Conservation (phyloP, 2,329 filamentous ascomycete species). For the Ophidiomyces ophidiicola region DNA sequence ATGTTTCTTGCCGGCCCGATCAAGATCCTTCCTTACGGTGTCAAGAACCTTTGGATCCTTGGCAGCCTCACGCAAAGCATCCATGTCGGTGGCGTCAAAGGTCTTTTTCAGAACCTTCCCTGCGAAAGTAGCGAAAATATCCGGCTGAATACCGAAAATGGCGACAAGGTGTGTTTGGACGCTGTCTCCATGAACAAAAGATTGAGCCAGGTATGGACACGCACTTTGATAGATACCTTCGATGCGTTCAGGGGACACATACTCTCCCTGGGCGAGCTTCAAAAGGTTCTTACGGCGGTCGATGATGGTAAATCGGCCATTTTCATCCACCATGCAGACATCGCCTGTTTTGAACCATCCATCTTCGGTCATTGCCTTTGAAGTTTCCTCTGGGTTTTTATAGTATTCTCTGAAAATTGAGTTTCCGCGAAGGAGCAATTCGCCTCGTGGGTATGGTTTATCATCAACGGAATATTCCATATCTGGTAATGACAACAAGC, state of each 20-base stretch:
- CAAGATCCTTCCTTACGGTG: slow-evolving; percentile 66
- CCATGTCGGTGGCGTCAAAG: slow-evolving; percentile 52
- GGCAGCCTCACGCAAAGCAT: slow-evolving; percentile 54
- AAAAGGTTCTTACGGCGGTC: slow-evolving; percentile 99
- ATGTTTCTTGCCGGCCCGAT: slow-evolving; percentile 63
- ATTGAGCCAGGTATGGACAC: slow-evolving; percentile 62
- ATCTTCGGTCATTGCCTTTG: slow-evolving; percentile 67
- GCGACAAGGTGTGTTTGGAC: slow-evolving; percentile 70
- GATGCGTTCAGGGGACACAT: slow-evolving; percentile 92
- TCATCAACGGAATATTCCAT: slow-evolving; percentile 86
- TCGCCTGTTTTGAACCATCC: slow-evolving; percentile 98
- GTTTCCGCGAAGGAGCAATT: slow-evolving; percentile 73
- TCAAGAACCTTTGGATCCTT: slow-evolving; percentile 58
- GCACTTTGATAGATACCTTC: slow-evolving; percentile 88
- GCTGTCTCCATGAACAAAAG: slow-evolving; percentile 83
- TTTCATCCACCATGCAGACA: slow-evolving; percentile 69
- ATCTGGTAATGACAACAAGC: slow-evolving; percentile 76
- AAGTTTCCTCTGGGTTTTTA: slow-evolving; percentile 78
- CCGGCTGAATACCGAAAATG: slow-evolving; percentile 78
- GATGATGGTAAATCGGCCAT: slow-evolving; percentile 82
- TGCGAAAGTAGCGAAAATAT: slow-evolving; percentile 68
- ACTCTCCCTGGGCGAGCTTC: slow-evolving; percentile 94
- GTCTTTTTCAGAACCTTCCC: slow-evolving; percentile 59
- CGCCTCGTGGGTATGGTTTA: slow-evolving; percentile 78
- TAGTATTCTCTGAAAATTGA: slow-evolving; percentile 76